Evolutionary conservation across 768 basidiomycete genomes (phyloP), one percentile per base, ranked within the genome.

Genomic region (Mycena leptocephala): DNA sequence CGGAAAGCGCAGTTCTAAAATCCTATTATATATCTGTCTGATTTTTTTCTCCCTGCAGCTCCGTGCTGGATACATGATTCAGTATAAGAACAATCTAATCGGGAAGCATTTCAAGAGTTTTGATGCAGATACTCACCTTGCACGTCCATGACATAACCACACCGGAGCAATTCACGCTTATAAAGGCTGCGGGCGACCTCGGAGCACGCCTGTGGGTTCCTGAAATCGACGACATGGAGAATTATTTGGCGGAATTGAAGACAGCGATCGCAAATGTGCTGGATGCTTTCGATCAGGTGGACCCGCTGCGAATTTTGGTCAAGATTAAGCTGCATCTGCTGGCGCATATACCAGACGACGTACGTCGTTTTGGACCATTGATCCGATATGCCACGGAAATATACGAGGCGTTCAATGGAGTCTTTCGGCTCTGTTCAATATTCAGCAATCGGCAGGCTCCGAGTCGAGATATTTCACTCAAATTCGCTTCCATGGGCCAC

Each of bases 321-420:
- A 86, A 86, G 63, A 39, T 79, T 46, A 87, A 87, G 63, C 78
- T 86, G 2, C 86, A 87, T 58, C 43, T 86, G 0, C 81, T 88
- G 5, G 24, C 76, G 11, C 85, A 86, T 69, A 51, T 84, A 2
- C 9, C 63, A 0, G 64, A 83, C 1, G 82, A 88, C 72, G 80
- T 86, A 18, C 74, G 74, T 3, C 69, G 80, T 0, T 84, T 83
- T 78, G 86, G 88, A 13, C 88, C 86, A 0, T 75, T 81, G 0
- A 78, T 87, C 24, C 63, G 80, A 0, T 83, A 77, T 43, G 81
- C 86, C 0, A 89, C 87, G 0, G 88, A 89, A 73, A 65, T 80
- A 0, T 88, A 82, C 68, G 87, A 89, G 69, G 81, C 79, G 26
- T 89, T 76, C 73, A 88, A 89, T 74, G 83, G 81, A 7, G 78